Conservation (phyloP, 257 asterid genomes). For the Thymus mandschuricus region DNA sequence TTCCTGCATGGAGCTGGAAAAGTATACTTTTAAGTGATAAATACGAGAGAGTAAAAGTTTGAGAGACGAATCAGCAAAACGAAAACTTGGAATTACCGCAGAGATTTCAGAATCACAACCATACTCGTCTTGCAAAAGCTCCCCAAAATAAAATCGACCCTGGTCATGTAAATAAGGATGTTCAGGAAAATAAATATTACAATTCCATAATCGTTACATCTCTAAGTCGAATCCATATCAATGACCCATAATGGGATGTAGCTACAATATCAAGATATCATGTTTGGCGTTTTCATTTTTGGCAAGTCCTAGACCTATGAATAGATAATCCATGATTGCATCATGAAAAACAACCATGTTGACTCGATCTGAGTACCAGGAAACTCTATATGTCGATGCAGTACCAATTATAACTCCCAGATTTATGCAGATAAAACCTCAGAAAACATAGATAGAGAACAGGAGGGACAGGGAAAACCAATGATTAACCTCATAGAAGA, state of each 20-base stretch:
- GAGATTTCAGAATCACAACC: constrained; percentile 88
- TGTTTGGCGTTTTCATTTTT: constrained; percentile 7
- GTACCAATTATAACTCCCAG: constrained; percentile 2
- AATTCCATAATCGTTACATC: constrained; percentile 5
- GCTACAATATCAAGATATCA: not conserved
- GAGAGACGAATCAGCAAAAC: constrained; percentile 25
- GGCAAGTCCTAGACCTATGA: not conserved
- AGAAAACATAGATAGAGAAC: not conserved
- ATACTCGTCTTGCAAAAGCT: constrained; percentile 56
- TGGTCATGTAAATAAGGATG: constrained; percentile 34
- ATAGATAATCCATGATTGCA: not conserved
- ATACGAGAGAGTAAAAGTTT: constrained; percentile 29
- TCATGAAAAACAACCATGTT: not conserved
- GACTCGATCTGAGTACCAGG: constrained; percentile 1
- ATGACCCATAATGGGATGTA: not conserved
- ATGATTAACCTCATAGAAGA: not conserved
- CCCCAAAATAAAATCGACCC: constrained; percentile 99
- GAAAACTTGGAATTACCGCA: constrained; percentile 56
- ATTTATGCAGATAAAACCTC: constrained; percentile 3
- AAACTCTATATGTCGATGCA: not conserved
- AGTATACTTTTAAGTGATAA: constrained; percentile 36
- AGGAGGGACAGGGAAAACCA: not conserved
- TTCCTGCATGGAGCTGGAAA: constrained; percentile 91
- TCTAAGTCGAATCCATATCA: constrained; percentile 3
- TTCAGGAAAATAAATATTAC: not conserved